Conservation (phyloP, 1,139 yeast species). For the Blastobotrys capitulatus region DNA sequence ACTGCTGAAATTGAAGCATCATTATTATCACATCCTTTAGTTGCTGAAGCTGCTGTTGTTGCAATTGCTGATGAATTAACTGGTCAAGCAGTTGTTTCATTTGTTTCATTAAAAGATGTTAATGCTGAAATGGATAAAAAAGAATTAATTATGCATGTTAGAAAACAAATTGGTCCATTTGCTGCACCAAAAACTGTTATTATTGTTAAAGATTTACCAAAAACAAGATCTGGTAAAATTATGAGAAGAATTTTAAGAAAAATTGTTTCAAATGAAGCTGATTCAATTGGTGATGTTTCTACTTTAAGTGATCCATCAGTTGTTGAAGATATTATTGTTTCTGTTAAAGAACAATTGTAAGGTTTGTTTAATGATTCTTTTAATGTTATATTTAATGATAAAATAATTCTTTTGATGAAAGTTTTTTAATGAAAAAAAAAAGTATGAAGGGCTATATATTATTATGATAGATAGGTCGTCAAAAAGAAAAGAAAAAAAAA, state of each 20-base stretch:
- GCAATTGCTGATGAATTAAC: constrained; percentile 93
- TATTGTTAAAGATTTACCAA: constrained; percentile 86
- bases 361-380: neutral
- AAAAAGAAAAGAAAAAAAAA: too few species aligned
- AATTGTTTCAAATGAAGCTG: constrained; percentile 83
- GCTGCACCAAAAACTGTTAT: constrained; percentile 95
- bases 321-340: constrained; percentile 65
- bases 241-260: constrained; percentile 98
- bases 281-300: constrained; percentile 87
- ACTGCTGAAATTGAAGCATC: constrained; percentile 98
- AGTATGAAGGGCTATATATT: too few species aligned
- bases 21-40: constrained; percentile 68
- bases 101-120: constrained; percentile 72
- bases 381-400: neutral
- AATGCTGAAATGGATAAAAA: constrained; percentile 63
- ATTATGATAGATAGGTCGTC: too few species aligned
- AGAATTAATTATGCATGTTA: constrained; percentile 78
- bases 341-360: constrained; percentile 25
- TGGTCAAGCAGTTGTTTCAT: constrained; percentile 96
- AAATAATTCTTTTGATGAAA: too few species aligned
- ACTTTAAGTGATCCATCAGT: constrained; percentile 86
- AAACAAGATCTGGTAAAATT: constrained; percentile 97
- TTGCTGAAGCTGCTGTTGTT: constrained; percentile 92
- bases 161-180: constrained; percentile 95
- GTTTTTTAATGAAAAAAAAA: too few species aligned